These are phyloP conservation scores for Citrus hindsii DNA, from an alignment of 345 rosid genomes.

Conservation along the genomic window DNA sequence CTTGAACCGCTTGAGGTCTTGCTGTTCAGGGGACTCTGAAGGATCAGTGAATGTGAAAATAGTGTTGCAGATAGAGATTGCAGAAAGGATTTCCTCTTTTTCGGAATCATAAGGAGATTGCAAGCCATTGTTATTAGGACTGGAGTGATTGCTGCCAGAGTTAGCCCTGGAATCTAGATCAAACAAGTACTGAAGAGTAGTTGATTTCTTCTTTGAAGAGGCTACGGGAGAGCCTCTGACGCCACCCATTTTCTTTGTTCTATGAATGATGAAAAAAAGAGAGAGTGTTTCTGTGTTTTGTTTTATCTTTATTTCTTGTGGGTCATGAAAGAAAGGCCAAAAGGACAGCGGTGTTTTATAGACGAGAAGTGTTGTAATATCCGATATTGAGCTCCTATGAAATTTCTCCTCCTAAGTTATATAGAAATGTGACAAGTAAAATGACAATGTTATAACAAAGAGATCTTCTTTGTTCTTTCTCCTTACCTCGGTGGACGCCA, in stretches of 20 bases:
- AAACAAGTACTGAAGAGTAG: slow-evolving; percentile 37
- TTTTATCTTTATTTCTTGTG: slow-evolving; percentile 3
- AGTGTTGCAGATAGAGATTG: slow-evolving; percentile 32
- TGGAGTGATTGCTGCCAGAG: background rate
- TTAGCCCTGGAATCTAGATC: slow-evolving; percentile 29
- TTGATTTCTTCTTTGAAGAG: slow-evolving; percentile 30
- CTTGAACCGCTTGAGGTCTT: slow-evolving; percentile 45
- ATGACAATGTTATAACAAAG: background rate
- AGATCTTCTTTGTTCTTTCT: slow-evolving; percentile 11
- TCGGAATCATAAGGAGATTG: slow-evolving; percentile 21
- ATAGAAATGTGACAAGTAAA: background rate
- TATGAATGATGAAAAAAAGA: slow-evolving; percentile 3
- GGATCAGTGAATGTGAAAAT: slow-evolving; percentile 48
- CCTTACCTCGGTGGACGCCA: slow-evolving; percentile 26
- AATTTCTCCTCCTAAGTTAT: background rate
- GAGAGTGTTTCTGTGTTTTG: slow-evolving; percentile 8
- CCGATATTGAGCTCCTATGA: slow-evolving; percentile 19
- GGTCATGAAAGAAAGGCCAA: slow-evolving; percentile 20
- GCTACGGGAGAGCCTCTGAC: slow-evolving; percentile 28
- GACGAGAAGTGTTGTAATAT: slow-evolving; percentile 30
- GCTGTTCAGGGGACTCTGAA: slow-evolving; percentile 45
- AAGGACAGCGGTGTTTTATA: slow-evolving; percentile 26
- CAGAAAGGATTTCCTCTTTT: slow-evolving; percentile 31
- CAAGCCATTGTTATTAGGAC: slow-evolving; percentile 8
- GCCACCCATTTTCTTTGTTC: slow-evolving; percentile 33